Evolutionary conservation across 768 basidiomycete species (phyloP).

Genomic region (Cystofilobasidium capitatum): DNA sequence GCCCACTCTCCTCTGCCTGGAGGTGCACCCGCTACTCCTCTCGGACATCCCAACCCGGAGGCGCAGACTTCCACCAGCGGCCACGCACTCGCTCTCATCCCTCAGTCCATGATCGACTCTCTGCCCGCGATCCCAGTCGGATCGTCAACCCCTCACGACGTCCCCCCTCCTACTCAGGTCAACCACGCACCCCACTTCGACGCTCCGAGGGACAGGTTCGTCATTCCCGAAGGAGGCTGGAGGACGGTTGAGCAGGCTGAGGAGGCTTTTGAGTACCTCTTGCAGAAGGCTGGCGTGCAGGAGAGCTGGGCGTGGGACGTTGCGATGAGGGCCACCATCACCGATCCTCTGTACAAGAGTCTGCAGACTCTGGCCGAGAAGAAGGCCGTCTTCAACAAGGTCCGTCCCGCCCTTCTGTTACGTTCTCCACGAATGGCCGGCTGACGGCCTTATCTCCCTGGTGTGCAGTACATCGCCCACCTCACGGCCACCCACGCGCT

Average conservation of each 20-base stretch:
- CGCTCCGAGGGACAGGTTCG: conserved; percentile 37
- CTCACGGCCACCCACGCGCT: conserved; percentile 74
- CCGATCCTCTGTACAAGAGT: conserved; percentile 92
- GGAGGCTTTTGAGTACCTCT: conserved; percentile 81
- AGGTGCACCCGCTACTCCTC: background rate
- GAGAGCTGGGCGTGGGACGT: conserved; percentile 95
- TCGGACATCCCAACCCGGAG: background rate
- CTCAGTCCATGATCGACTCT: background rate
- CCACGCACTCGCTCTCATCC: background rate
- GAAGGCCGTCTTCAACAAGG: conserved; percentile 89
- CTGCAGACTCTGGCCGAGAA: conserved; percentile 88
- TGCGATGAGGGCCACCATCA: conserved; percentile 95
- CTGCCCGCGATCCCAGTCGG: background rate
- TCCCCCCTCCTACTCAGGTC: conserved; percentile 6
- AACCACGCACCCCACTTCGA: conserved; percentile 39
- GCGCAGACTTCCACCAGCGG: background rate
- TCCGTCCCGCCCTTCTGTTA: conserved; percentile 38
- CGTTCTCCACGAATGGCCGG: background rate
- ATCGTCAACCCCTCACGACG: conserved; percentile 6
- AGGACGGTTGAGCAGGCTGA: conserved; percentile 78
- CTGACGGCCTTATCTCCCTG: background rate
- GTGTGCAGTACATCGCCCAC: conserved; percentile 59
- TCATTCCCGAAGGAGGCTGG: conserved; percentile 85
- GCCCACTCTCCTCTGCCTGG: background rate
- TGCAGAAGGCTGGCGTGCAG: conserved; percentile 82